A percentile compares a stretch with the other conserved stretches of the same genome.
These are phyloP conservation scores for Hortaea werneckii DNA, from an alignment of 2,329 filamentous ascomycete genomes.

Conservation along the genomic window DNA sequence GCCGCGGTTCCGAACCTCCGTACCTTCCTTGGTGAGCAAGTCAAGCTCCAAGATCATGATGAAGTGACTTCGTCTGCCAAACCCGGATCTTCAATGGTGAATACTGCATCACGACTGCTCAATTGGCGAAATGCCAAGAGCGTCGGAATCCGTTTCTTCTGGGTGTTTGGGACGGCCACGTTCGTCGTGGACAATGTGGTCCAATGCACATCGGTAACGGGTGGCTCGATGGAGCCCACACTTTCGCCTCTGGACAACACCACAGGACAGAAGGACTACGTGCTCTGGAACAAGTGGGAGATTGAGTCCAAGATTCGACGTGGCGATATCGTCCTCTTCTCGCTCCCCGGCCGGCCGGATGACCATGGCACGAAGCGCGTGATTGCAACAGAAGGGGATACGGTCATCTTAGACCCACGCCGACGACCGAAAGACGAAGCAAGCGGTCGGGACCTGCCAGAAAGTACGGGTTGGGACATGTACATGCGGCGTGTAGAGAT, in stretches of 20 bases:
- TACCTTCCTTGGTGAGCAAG: background rate
- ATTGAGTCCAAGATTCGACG: constrained; percentile 21
- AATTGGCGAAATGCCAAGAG: background rate
- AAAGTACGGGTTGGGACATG: constrained; percentile 18
- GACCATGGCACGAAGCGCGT: constrained; percentile 70
- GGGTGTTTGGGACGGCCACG: constrained; percentile 9
- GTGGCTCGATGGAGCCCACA: constrained; percentile 37
- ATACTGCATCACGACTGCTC: no score
- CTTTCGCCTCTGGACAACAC: constrained; percentile 32
- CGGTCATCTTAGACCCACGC: constrained; percentile 49
- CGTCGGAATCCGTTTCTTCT: constrained; percentile 1
- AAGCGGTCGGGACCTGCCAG: constrained; percentile 25
- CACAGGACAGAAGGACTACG: constrained; percentile 28
- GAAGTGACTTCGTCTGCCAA: no score
- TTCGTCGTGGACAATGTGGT: constrained; percentile 32
- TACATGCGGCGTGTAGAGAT: constrained; percentile 44
- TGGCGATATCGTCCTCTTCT: constrained; percentile 37
- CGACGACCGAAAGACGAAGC: constrained; percentile 23
- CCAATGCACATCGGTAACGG: constrained; percentile 29
- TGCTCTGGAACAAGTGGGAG: constrained; percentile 28
- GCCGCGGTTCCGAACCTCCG: background rate
- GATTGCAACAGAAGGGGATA: constrained; percentile 69
- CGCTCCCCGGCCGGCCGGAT: constrained; percentile 55
- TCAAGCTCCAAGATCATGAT: no score
- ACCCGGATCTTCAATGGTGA: no score